These are phyloP conservation scores for Crepidotus sp. DNA, from an alignment of 1,284 basidiomycete species.

Conservation along the genomic window DNA sequence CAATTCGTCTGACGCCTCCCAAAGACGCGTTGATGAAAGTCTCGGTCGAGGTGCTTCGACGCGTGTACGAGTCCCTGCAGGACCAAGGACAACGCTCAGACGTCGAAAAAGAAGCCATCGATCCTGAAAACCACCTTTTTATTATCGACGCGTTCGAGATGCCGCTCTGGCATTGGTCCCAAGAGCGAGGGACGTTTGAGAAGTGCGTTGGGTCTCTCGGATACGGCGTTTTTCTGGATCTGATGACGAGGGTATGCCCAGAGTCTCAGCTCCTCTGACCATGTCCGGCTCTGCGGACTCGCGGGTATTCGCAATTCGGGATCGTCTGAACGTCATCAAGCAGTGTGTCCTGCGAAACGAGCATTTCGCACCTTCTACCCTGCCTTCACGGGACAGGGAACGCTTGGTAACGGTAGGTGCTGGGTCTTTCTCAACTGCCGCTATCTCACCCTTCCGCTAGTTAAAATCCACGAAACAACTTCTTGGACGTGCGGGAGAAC, in stretches of 20 bases:
- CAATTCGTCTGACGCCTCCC: not conserved
- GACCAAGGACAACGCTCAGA: constrained; percentile 55
- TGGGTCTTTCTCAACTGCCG: not conserved
- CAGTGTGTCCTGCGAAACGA: constrained; percentile 90
- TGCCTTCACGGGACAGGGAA: constrained; percentile 79
- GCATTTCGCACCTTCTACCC: constrained; percentile 89
- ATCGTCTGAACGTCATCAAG: constrained; percentile 80
- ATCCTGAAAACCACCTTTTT: constrained; percentile 79
- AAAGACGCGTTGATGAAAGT: constrained; percentile 81
- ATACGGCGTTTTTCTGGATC: not conserved
- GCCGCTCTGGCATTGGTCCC: constrained; percentile 87
- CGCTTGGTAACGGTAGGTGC: constrained; percentile 72
- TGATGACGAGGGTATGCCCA: constrained; percentile 16
- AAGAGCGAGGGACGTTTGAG: constrained; percentile 77
- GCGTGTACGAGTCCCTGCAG: constrained; percentile 79
- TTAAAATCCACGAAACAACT: constrained; percentile 95
- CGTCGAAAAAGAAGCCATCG: constrained; percentile 55
- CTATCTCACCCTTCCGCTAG: constrained; percentile 31
- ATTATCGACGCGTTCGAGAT: constrained; percentile 90
- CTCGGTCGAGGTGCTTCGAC: constrained; percentile 58
- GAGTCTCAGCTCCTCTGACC: constrained; percentile 42
- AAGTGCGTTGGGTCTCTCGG: constrained; percentile 39
- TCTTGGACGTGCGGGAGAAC: constrained; percentile 81
- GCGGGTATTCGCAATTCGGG: constrained; percentile 66
- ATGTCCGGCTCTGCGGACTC: constrained; percentile 76